A percentile compares a stretch with the other conserved stretches of the same genome.
phyloP scores from a whole-genome alignment of 73 alveolate genomes.

The Tetrahymena thermophila region DNA sequence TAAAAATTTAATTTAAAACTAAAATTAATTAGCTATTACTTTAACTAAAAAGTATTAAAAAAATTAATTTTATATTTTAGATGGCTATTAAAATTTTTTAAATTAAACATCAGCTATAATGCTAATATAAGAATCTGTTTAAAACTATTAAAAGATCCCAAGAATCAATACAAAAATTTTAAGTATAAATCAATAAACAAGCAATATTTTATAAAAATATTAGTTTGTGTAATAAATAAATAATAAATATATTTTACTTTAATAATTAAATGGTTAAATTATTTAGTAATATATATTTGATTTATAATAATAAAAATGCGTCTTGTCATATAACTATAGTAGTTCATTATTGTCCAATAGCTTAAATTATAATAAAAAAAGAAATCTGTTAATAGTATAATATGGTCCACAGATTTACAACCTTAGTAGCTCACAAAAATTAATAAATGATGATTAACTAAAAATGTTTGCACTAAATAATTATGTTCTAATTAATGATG shows the following conservation, averaged over 20 bases:
- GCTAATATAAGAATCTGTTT: not conserved
- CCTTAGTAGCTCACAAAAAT: not conserved
- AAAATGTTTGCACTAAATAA: not conserved
- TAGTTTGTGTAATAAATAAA: too few species aligned
- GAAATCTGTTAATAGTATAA: not conserved
- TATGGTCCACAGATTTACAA: not conserved
- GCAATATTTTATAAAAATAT: too few species aligned
- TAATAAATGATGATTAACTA: not conserved
- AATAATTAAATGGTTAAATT: not conserved
- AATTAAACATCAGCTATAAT: not conserved
- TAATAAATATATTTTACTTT: not conserved
- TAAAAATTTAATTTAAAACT: too few species aligned
- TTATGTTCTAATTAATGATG: not conserved
- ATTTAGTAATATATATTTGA: not conserved
- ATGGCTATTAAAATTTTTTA: not conserved
- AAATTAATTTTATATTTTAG: not conserved
- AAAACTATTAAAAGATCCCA: not conserved
- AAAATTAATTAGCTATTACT: not conserved
- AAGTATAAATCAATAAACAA: not conserved
- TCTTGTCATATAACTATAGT: too few species aligned
- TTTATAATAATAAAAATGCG: too few species aligned
- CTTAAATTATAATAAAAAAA: too few species aligned
- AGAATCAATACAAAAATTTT: not conserved
- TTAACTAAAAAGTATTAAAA: not conserved
- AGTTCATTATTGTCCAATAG: not conserved